phyloP scores from a whole-genome alignment of 2,329 filamentous ascomycete species.

The Alternaria tenuissima region DNA sequence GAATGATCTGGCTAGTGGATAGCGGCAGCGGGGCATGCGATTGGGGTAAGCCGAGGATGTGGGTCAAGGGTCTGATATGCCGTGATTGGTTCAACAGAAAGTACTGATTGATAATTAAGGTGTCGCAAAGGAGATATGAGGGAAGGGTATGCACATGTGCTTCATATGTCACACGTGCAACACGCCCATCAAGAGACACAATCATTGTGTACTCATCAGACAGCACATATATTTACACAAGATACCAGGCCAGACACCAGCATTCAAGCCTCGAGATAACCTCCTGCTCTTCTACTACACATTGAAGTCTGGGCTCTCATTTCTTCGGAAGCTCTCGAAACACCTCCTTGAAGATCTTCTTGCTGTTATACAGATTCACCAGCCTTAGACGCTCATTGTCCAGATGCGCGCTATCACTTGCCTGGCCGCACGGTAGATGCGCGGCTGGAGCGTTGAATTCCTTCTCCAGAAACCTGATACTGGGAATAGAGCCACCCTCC shows the following conservation, averaged over 20 bases:
- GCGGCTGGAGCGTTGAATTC: conserved; percentile 91
- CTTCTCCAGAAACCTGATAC: conserved; percentile 92
- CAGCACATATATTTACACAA: not conserved
- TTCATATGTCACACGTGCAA: not conserved
- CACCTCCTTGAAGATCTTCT: conserved; percentile 88
- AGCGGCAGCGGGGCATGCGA: not conserved
- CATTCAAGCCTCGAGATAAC: not conserved
- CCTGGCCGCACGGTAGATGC: conserved; percentile 92
- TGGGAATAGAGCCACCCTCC: conserved; percentile 93
- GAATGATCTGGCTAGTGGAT: not conserved
- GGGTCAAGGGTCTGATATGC: not conserved
- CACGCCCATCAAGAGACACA: not conserved
- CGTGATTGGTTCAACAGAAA: not conserved
- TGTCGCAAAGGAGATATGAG: not conserved
- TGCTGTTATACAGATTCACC: conserved; percentile 86
- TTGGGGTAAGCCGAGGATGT: conserved; percentile 10
- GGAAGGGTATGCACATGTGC: not conserved
- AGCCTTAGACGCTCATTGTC: conserved; percentile 93
- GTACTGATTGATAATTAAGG: not conserved
- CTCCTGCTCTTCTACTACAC: not conserved
- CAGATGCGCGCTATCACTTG: conserved; percentile 91
- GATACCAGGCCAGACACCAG: not conserved
- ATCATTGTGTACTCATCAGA: not conserved
- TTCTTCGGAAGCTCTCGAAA: conserved; percentile 69
- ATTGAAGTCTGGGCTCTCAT: not conserved